Conservation (phyloP, 495 filamentous ascomycete species). For the Xanthoparmelia taractica region DNA sequence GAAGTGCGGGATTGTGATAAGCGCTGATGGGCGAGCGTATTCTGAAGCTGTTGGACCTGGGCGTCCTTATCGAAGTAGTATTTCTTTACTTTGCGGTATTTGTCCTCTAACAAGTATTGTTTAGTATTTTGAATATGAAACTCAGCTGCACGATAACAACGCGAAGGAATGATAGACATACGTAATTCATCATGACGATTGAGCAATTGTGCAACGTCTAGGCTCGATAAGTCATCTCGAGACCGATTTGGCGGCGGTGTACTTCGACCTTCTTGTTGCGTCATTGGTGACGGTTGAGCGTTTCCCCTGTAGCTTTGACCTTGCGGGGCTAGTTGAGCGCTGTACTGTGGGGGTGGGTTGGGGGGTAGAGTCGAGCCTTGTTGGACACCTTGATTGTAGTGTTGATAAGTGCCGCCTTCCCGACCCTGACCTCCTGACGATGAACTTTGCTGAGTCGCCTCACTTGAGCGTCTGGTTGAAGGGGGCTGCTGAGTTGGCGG, state of each 20-base stretch:
- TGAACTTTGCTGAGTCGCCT: slow-evolving; percentile 21
- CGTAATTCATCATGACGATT: slow-evolving; percentile 56
- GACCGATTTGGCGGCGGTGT: slow-evolving; percentile 50
- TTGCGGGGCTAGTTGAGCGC: slow-evolving; percentile 23
- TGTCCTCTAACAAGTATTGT: slow-evolving; percentile 54
- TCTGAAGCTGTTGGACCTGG: slow-evolving; percentile 92
- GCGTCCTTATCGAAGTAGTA: slow-evolving; percentile 94
- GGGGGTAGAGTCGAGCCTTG: slow-evolving; percentile 16
- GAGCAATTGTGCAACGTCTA: slow-evolving; percentile 39
- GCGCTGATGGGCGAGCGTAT: slow-evolving; percentile 89
- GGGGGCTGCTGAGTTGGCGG: slow-evolving; percentile 22
- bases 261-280: slow-evolving; percentile 45
- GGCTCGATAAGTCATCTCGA: slow-evolving; percentile 47
- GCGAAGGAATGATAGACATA: slow-evolving; percentile 36
- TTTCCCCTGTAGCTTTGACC: slow-evolving; percentile 19
- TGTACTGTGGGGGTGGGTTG: slow-evolving; percentile 22
- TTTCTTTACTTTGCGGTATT: slow-evolving; percentile 96
- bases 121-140: slow-evolving; percentile 19
- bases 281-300: slow-evolving; percentile 20
- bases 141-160: slow-evolving; percentile 7
- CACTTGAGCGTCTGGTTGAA: slow-evolving; percentile 20
- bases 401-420: slow-evolving; percentile 24
- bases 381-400: slow-evolving; percentile 23
- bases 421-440: slow-evolving; percentile 14
- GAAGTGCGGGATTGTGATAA: slow-evolving; percentile 91